These are phyloP conservation scores for Xylaria sp. DNA, from an alignment of 2,329 filamentous ascomycete genomes.

Conservation along the genomic window DNA sequence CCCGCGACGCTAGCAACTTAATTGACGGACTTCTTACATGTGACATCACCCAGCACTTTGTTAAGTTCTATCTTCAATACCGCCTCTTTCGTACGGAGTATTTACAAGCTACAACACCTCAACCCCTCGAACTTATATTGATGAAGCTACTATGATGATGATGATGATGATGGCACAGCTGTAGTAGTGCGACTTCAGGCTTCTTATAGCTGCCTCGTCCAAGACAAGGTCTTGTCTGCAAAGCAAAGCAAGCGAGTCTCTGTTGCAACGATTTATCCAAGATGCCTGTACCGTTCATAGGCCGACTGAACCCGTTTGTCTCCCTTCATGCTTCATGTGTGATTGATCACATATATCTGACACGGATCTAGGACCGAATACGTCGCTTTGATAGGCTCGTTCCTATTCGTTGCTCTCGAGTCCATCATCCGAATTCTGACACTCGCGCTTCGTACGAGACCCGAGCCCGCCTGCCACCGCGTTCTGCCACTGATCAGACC, in stretches of 20 bases:
- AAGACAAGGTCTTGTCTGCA: conserved; percentile 18
- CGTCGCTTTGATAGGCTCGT: conserved; percentile 83
- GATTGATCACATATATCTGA: conserved; percentile 29
- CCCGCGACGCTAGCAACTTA: not conserved
- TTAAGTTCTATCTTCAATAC: not conserved
- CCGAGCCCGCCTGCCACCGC: conserved; percentile 12
- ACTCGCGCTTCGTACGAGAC: conserved; percentile 79
- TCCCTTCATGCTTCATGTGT: not conserved
- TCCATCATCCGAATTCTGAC: conserved; percentile 86
- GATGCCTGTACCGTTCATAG: conserved; percentile 56
- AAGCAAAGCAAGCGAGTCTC: conserved; percentile 9
- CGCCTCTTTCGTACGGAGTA: not conserved
- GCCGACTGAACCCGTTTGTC: conserved; percentile 55
- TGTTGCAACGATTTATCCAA: conserved; percentile 37
- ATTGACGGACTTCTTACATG: conserved; percentile 33
- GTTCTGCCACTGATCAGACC: conserved; percentile 37
- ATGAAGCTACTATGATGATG: conserved; percentile 34
- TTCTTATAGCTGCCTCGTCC: conserved; percentile 32
- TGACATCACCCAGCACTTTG: conserved; percentile 38
- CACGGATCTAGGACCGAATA: conserved; percentile 76
- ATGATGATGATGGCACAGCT: conserved; percentile 36
- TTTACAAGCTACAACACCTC: not conserved
- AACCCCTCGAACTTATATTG: conserved; percentile 12
- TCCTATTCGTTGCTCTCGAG: conserved; percentile 85
- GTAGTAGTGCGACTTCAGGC: conserved; percentile 40